Base-by-base conservation (phyloP, 129 eudicot genomes). In the Ambrosia trifida region DNA sequence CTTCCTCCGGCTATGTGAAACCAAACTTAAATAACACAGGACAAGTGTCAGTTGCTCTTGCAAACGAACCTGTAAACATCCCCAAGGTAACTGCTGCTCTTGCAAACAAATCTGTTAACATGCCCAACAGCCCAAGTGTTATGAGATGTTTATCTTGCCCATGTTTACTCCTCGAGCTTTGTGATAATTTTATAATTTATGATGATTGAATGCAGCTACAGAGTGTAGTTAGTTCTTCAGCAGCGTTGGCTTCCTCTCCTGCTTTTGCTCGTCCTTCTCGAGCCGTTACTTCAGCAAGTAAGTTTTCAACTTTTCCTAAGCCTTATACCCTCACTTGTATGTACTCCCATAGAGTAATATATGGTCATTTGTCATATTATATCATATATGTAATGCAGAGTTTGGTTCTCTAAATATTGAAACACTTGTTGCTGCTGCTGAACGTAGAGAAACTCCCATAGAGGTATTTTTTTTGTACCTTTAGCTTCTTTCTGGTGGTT, bases 371-470 rank as follows among this genome's bases (percentile, higher is more conserved):
- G 56, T 59, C 43, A 38, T 11, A 9, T 54, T 19, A 7, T 66
- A 66, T 45, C 10, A 44, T 24, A 16, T 24, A 16, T 53, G 13
- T 20, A 52, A 35, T 65, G 51, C 85, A 93, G 98, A 96, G 59
- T 93, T 93, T 76, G 98, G 98, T 75, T 89, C 98, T 33, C 75
- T 93, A 41, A 87, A 80, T 76, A 93, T 93, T 66, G 98, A 93
- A 78, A 93, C 98, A 70, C 96, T 93, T 71, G 87, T 89, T 83
- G 96, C 96, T 83, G 98, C 98, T 36, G 98, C 98, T 43, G 98
- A 93, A 77, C 86, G 92, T 79, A 87, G 96, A 80, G 96, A 93
- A 80, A 89, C 92, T 68, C 95, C 91, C 32, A 78, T 93, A 70
- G 96, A 93, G 98, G 98, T 93, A 83, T 67, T 75, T 38, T 4